These are phyloP conservation scores for Brassica cretica DNA, from an alignment of 345 rosid genomes.

Conservation along the genomic window DNA sequence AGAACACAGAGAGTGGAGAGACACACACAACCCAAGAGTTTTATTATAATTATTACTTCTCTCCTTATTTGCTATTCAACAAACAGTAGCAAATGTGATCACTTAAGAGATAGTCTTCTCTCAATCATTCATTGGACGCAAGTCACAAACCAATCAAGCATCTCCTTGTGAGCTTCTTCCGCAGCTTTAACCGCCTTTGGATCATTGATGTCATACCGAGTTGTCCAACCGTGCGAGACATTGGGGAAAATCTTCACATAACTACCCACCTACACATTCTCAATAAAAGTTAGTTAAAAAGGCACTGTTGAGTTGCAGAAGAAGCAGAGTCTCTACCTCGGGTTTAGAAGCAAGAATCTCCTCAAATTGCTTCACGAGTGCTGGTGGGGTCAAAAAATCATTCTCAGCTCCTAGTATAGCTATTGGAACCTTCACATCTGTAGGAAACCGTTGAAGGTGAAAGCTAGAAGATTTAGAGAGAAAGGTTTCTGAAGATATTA, in stretches of 20 bases:
- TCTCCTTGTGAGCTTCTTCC: conserved; percentile 60
- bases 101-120: neutral
- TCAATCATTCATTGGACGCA: conserved; percentile 38
- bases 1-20: neutral
- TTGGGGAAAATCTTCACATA: conserved; percentile 60
- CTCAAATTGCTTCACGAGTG: conserved; percentile 55
- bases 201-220: conserved; percentile 49
- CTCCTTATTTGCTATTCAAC: neutral
- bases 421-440: conserved; percentile 55
- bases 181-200: conserved; percentile 51
- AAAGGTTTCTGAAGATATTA: too few species aligned
- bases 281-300: neutral
- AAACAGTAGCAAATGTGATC: neutral
- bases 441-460: too few species aligned
- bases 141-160: conserved; percentile 62
- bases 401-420: conserved; percentile 63
- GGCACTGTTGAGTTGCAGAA: conserved; percentile 11
- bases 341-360: conserved; percentile 46
- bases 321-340: conserved; percentile 42
- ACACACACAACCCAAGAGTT: conserved; percentile 13
- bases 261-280: conserved; percentile 36
- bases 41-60: neutral
- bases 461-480: too few species aligned
- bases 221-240: conserved; percentile 67
- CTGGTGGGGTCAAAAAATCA: conserved; percentile 48